Percentiles rank a stretch among this genome's conserved stretches.
These are phyloP conservation scores for Casaregolazyma suthepensis DNA, from an alignment of 1,139 yeast genomes.

Conservation along the genomic window DNA sequence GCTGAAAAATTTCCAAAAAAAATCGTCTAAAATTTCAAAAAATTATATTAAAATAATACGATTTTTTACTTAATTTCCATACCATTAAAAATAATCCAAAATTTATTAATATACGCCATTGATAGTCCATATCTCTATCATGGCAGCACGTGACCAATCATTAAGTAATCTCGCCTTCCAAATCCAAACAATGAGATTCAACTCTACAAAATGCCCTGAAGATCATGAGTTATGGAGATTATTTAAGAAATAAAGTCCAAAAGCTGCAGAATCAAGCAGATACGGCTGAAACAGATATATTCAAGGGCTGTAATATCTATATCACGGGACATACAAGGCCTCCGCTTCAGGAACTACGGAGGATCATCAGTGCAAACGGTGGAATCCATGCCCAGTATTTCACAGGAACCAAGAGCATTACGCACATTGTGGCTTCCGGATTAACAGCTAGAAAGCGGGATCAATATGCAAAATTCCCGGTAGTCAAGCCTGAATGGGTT, in stretches of 20 bases:
- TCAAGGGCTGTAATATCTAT: conserved; percentile 57
- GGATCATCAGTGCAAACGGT: conserved; percentile 67
- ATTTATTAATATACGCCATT: not conserved
- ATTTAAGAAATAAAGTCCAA: conserved; percentile 57
- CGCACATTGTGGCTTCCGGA: conserved; percentile 78
- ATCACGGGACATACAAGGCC: conserved; percentile 88
- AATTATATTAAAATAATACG: not conserved
- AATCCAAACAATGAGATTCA: not conserved
- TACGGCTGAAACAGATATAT: conserved; percentile 41
- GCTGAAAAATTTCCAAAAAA: not conserved
- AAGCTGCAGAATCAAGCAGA: conserved; percentile 63
- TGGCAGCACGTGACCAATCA: not conserved
- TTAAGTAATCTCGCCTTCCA: not conserved
- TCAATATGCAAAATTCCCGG: conserved; percentile 61
- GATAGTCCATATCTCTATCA: not conserved
- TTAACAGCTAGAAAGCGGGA: conserved; percentile 69
- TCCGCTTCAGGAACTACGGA: conserved; percentile 63
- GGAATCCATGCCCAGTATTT: conserved; percentile 70
- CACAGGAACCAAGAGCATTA: conserved; percentile 62
- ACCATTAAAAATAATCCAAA: not conserved
- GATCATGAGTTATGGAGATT: conserved; percentile 44
- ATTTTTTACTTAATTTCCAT: not conserved
- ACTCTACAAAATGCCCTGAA: not conserved
- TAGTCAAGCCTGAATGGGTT: conserved; percentile 82
- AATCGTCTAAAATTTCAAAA: not conserved